phyloP scores from a whole-genome alignment of 352 stramenopile genomes.

The Phytopythium cucurbitacearum region DNA sequence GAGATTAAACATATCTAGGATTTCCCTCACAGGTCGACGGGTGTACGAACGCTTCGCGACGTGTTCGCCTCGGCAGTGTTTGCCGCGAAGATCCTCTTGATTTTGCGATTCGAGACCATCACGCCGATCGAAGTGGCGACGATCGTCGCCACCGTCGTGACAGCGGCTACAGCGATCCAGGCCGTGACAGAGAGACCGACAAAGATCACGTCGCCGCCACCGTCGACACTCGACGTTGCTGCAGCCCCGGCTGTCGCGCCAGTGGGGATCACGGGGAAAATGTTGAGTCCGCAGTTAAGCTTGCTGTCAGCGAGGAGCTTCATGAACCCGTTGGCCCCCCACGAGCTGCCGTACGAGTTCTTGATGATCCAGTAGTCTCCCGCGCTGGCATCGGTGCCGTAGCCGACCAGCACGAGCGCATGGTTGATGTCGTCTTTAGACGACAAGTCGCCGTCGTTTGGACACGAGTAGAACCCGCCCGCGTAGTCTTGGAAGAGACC shows the following conservation, averaged over 20 bases:
- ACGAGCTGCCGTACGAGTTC: conserved; percentile 73
- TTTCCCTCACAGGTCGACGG: too few species aligned
- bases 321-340: conserved; percentile 64
- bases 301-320: conserved; percentile 63
- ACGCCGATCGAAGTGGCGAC: conserved; percentile 48
- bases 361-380: conserved; percentile 84
- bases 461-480: conserved; percentile 64
- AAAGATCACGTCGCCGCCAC: conserved; percentile 58
- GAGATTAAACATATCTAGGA: too few species aligned
- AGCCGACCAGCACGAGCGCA: conserved; percentile 69
- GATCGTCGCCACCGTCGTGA: conserved; percentile 44
- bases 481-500: conserved; percentile 70
- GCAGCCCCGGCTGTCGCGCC: conserved; percentile 43
- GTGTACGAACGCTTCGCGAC: conserved; percentile 6
- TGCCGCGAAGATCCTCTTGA: conserved; percentile 46
- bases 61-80: conserved; percentile 36
- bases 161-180: conserved; percentile 59
- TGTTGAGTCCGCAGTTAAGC: conserved; percentile 73
- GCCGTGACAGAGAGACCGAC: conserved; percentile 38
- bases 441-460: conserved; percentile 53
- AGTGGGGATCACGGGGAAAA: conserved; percentile 68
- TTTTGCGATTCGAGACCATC: conserved; percentile 32
- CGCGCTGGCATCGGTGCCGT: conserved; percentile 44
- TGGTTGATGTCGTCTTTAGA: conserved; percentile 74
- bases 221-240: conserved; percentile 42